A percentile compares a stretch with the other conserved stretches of the same genome.
phyloP scores from a whole-genome alignment of 2,329 filamentous ascomycete genomes.

The Fulvia fulva region DNA sequence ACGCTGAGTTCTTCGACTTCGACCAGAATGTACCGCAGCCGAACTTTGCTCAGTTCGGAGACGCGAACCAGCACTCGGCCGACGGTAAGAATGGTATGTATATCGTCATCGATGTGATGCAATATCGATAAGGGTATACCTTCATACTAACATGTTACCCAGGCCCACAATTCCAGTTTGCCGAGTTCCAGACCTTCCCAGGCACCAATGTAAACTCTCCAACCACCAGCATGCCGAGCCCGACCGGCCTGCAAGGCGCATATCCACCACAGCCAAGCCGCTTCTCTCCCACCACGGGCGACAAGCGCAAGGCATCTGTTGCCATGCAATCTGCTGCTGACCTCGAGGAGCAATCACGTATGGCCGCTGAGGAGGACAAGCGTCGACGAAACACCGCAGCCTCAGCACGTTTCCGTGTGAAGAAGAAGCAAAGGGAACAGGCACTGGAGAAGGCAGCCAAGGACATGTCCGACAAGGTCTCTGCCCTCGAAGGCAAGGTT shows the following conservation, averaged over 20 bases:
- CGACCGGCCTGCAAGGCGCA: slow-evolving; percentile 26
- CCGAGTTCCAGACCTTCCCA: slow-evolving; percentile 43
- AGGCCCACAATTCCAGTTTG: slow-evolving; percentile 43
- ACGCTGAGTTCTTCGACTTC: slow-evolving; percentile 63
- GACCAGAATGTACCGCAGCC: slow-evolving; percentile 41
- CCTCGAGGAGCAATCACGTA: slow-evolving; percentile 44
- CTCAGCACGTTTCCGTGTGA: slow-evolving; percentile 51
- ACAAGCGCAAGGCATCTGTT: slow-evolving; percentile 46
- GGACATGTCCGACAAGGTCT: slow-evolving; percentile 49
- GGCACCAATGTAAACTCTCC: slow-evolving; percentile 23
- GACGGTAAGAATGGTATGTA: slow-evolving; percentile 17
- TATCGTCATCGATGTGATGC: background rate
- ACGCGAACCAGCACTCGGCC: slow-evolving; percentile 2
- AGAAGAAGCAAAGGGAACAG: slow-evolving; percentile 54
- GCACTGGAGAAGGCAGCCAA: slow-evolving; percentile 49
- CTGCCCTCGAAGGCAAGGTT: slow-evolving; percentile 43
- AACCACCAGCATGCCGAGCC: slow-evolving; percentile 24
- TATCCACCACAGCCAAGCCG: slow-evolving; percentile 27
- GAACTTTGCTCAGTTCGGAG: slow-evolving; percentile 13
- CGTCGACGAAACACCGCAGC: slow-evolving; percentile 52
- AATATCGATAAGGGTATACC: background rate
- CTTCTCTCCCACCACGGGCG: slow-evolving; percentile 29
- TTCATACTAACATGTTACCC: slow-evolving; percentile 9
- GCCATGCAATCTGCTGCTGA: slow-evolving; percentile 32
- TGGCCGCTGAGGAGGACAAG: slow-evolving; percentile 52